A percentile compares a stretch with the other conserved stretches of the same genome.
These are phyloP conservation scores for Fusarium siculi DNA, from an alignment of 2,329 filamentous ascomycete species.

Conservation along the genomic window DNA sequence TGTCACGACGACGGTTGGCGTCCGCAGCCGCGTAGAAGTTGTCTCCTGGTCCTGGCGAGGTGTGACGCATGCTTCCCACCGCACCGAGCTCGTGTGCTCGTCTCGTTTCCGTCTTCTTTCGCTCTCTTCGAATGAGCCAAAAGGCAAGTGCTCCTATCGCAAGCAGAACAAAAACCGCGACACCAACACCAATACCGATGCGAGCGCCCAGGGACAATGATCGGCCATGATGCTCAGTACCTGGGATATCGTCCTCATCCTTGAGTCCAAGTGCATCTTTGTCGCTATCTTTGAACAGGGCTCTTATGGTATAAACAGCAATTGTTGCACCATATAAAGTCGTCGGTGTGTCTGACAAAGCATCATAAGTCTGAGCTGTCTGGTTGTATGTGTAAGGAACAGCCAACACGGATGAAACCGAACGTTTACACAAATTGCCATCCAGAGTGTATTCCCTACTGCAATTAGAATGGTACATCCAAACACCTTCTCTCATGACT, in stretches of 20 bases:
- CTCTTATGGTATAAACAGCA: conserved; percentile 52
- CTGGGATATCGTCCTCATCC: conserved; percentile 47
- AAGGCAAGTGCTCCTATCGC: conserved; percentile 42
- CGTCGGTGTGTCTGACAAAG: conserved; percentile 50
- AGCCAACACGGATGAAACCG: conserved; percentile 50
- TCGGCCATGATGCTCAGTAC: conserved; percentile 23
- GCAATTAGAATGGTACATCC: conserved; percentile 24
- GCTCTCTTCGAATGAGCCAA: conserved; percentile 43
- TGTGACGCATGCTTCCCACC: conserved; percentile 34
- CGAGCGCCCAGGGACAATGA: conserved; percentile 46
- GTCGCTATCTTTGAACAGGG: conserved; percentile 52
- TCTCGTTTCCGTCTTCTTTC: conserved; percentile 27
- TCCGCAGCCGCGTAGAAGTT: conserved; percentile 30
- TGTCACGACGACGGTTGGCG: conserved; percentile 25
- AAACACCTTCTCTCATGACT: conserved; percentile 29
- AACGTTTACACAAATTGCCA: conserved; percentile 49
- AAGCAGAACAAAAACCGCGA: conserved; percentile 46
- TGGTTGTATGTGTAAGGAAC: conserved; percentile 51
- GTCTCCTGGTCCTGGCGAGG: conserved; percentile 14
- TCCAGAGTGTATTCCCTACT: conserved; percentile 50
- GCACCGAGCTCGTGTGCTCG: conserved; percentile 39
- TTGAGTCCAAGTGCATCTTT: conserved; percentile 48
- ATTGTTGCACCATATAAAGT: conserved; percentile 52
- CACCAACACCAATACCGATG: conserved; percentile 51
- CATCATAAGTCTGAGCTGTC: conserved; percentile 49